Base-by-base conservation (phyloP, 139 green algal genomes). In the Tetraselmis chui region DNA sequence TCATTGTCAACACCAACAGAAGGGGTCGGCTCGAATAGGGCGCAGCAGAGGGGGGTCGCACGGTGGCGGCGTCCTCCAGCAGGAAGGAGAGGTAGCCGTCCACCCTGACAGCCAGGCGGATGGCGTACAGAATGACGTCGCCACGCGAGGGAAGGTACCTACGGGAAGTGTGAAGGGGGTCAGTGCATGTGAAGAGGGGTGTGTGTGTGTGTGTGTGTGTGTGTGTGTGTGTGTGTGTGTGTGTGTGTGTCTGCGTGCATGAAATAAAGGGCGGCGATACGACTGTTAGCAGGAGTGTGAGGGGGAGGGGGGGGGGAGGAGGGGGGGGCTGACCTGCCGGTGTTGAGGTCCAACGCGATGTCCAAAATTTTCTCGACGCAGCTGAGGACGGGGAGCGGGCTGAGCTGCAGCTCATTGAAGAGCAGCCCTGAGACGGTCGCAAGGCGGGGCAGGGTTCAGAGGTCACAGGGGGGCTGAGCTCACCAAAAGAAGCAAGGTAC, bases 271-370 rank as follows among this genome's bases (percentile, higher is more conserved):
- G n/a, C n/a, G n/a, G n/a, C n/a, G n/a, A n/a, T n/a, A n/a, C n/a
- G n/a, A n/a, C n/a, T n/a, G n/a, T n/a, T n/a, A n/a, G n/a, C n/a
- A n/a, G n/a, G n/a, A n/a, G n/a, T n/a, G 45, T 67, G 45, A 67
- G 45, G 45, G 45, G 11, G 45, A 67, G 45, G 18, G 11, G 45
- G n/a, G n/a, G 11, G 45, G 45, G 11, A 67, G 5, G 11, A 25
- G 45, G 5, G 45, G 45, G 45, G 11, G 45, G 45, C 45, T 67
- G 45, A 18, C 26, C 77, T 67, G 1, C 82, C 82, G 0, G 82
- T 82, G 77, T 85, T 79, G 30, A 85, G 78, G 28, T 85, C 82
- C 59, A 85, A 45, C 32, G 77, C 45, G 25, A 85, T n/a, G 31
- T 79, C 77, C 22, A 85, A 58, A 0, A 85, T 79, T 28, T 85